phyloP scores from a whole-genome alignment of 202 grass and related monocot species.

The Elaeis oleifera region DNA sequence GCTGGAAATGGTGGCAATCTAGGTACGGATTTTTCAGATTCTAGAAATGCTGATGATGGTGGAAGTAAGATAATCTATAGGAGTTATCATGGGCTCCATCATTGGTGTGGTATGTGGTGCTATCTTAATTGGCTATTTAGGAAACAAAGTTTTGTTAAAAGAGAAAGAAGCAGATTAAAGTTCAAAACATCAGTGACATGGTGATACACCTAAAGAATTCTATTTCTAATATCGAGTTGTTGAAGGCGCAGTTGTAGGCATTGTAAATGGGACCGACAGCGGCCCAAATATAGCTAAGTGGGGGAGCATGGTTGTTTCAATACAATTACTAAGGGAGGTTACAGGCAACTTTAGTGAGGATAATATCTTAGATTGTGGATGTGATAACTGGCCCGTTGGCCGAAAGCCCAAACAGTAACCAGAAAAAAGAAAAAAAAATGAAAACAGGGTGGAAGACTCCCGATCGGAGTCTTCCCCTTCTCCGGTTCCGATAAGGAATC shows the following conservation, averaged over 20 bases:
- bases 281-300: slow-evolving; percentile 18
- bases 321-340: slow-evolving; percentile 22
- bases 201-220: slow-evolving; percentile 18
- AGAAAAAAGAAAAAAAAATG: no score
- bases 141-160: slow-evolving; percentile 6
- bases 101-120: neutral
- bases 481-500: no score
- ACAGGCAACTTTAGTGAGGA: slow-evolving; percentile 40
- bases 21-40: neutral
- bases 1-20: neutral
- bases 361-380: slow-evolving; percentile 35
- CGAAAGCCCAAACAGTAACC: no score
- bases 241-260: slow-evolving; percentile 20
- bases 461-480: no score
- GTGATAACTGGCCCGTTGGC: no score
- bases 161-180: slow-evolving; percentile 8
- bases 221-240: slow-evolving; percentile 15
- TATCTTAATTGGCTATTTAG: slow-evolving; percentile 5
- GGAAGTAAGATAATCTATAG: slow-evolving; percentile 14
- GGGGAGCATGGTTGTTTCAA: slow-evolving; percentile 24
- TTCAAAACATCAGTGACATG: slow-evolving; percentile 9
- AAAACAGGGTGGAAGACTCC: no score
- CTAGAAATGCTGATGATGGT: neutral
- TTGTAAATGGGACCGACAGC: neutral
- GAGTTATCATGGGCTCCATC: slow-evolving; percentile 13